These are phyloP conservation scores for Rhododendron vialii DNA, from an alignment of 148 eudicot genomes.

Conservation along the genomic window DNA sequence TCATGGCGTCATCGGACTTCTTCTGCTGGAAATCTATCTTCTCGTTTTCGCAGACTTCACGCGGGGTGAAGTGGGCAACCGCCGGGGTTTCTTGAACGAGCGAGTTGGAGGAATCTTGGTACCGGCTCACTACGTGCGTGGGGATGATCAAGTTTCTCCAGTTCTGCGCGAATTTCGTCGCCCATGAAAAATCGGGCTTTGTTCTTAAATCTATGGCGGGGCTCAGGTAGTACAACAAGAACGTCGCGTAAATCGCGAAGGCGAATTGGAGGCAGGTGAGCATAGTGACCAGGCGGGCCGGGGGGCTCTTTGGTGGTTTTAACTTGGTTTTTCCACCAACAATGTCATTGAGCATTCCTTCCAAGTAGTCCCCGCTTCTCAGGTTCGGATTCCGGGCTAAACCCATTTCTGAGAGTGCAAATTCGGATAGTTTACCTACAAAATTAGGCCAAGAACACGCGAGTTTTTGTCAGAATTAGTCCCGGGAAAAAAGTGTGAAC, in stretches of 20 bases:
- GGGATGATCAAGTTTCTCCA: slow-evolving; percentile 69
- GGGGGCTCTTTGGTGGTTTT: slow-evolving; percentile 42
- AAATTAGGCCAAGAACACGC: background rate
- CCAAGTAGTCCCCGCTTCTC: slow-evolving; percentile 66
- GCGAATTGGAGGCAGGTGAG: slow-evolving; percentile 83
- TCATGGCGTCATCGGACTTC: slow-evolving; percentile 67
- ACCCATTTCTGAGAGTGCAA: slow-evolving; percentile 28
- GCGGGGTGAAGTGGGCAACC: slow-evolving; percentile 12
- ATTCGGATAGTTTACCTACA: slow-evolving; percentile 14
- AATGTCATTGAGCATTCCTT: slow-evolving; percentile 65
- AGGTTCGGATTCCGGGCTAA: slow-evolving; percentile 27
- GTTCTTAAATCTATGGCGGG: slow-evolving; percentile 66
- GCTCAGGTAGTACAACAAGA: slow-evolving; percentile 79
- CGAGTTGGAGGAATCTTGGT: slow-evolving; percentile 39
- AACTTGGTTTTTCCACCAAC: slow-evolving; percentile 46
- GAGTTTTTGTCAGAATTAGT: background rate
- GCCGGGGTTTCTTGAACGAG: slow-evolving; percentile 27
- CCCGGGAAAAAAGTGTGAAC: background rate
- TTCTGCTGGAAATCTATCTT: slow-evolving; percentile 86
- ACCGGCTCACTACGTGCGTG: slow-evolving; percentile 60
- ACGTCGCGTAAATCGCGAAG: slow-evolving; percentile 84
- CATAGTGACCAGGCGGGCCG: slow-evolving; percentile 60
- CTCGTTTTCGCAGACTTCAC: slow-evolving; percentile 71
- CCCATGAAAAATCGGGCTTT: slow-evolving; percentile 87
- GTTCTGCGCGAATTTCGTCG: slow-evolving; percentile 58